Evolutionary conservation across 345 rosid genomes (phyloP).

Genomic region (Lenwebbia sp.): DNA sequence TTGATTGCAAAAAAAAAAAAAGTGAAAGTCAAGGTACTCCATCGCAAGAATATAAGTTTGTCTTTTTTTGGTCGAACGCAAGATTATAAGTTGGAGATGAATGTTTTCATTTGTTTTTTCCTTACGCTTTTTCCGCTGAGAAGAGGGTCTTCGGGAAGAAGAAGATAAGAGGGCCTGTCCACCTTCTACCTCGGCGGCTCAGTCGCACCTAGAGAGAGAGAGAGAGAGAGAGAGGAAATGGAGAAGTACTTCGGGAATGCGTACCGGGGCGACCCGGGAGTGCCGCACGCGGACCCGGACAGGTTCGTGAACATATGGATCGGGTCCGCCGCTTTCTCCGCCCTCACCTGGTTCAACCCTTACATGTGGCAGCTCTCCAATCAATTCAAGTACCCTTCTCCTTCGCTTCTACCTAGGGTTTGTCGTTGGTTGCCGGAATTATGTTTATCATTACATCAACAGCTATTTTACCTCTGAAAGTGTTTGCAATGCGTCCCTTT

Average conservation of each 20-base stretch:
- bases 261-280: constrained; percentile 91
- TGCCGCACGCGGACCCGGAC: constrained; percentile 72
- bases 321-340: constrained; percentile 67
- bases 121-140: background rate
- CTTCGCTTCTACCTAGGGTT: background rate
- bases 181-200: background rate
- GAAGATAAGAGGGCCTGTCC: background rate
- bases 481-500: background rate
- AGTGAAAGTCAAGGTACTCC: background rate
- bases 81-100: background rate
- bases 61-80: background rate
- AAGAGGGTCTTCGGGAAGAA: background rate
- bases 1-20: background rate
- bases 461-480: background rate
- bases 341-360: constrained; percentile 51
- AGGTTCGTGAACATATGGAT: constrained; percentile 79
- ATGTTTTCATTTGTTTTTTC: background rate
- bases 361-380: constrained; percentile 76
- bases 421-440: background rate
- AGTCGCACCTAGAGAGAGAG: background rate
- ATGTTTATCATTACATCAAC: background rate
- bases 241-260: constrained; percentile 93
- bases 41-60: background rate
- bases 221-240: constrained; percentile 17
- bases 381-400: constrained; percentile 49